Evolutionary conservation across 352 stramenopile species (phyloP).

Genomic region (Thalassiosira ordinaria): DNA sequence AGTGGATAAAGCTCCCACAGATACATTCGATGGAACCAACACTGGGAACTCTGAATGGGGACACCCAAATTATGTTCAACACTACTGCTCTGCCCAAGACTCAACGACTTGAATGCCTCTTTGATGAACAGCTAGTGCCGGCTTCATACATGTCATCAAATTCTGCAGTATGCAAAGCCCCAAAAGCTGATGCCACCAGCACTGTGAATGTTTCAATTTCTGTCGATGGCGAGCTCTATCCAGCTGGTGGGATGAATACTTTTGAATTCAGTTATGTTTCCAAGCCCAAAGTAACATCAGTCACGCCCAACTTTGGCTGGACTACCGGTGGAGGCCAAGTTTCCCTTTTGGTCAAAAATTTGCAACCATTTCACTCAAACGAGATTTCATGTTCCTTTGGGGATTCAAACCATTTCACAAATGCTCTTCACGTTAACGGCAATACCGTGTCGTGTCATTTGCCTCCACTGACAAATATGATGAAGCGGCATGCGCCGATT

Average conservation of each 20-base stretch:
- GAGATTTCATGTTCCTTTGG: conserved; percentile 56
- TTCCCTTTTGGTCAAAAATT: conserved; percentile 34
- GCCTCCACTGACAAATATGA: conserved; percentile 26
- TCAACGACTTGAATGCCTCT: conserved; percentile 50
- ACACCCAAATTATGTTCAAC: conserved; percentile 44
- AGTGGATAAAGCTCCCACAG: conserved; percentile 54
- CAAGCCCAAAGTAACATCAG: conserved; percentile 40
- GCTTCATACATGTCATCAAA: conserved; percentile 58
- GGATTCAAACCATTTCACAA: conserved; percentile 30
- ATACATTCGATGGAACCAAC: conserved; percentile 52
- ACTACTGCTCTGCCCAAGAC: conserved; percentile 38
- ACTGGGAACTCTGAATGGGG: conserved; percentile 34
- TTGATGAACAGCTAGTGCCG: conserved; percentile 48
- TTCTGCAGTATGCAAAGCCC: conserved; percentile 55
- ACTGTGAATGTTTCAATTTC: conserved; percentile 53
- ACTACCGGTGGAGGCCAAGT: conserved; percentile 36
- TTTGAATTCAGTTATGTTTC: conserved; percentile 51
- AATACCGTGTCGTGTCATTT: conserved; percentile 24
- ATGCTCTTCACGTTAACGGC: conserved; percentile 16
- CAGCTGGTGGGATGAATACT: conserved; percentile 25
- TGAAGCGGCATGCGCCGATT: conserved; percentile 40
- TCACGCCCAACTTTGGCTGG: conserved; percentile 57
- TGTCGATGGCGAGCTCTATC: conserved; percentile 54
- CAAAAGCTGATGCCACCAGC: conserved; percentile 13
- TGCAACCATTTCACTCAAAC: conserved; percentile 47